A percentile compares a stretch with the other conserved stretches of the same genome.
These are phyloP conservation scores for Neofusicoccum cordaticola DNA, from an alignment of 2,329 filamentous ascomycete genomes.

Conservation along the genomic window DNA sequence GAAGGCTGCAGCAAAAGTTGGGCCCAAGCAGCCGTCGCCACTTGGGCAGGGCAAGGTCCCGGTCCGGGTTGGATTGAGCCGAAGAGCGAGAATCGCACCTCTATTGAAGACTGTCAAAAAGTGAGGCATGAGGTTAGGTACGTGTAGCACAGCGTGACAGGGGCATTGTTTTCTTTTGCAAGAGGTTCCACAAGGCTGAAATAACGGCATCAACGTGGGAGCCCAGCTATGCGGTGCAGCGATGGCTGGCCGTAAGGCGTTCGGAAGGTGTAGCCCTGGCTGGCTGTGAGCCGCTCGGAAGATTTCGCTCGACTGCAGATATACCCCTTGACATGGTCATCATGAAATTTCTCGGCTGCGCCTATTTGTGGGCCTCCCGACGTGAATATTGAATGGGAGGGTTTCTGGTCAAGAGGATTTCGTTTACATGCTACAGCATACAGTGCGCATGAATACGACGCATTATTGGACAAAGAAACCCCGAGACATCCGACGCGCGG, in stretches of 20 bases:
- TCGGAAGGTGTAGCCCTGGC: neutral
- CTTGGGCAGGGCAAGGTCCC: constrained; percentile 38
- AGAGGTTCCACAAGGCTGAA: neutral
- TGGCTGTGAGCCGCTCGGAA: neutral
- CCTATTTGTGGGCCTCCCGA: neutral
- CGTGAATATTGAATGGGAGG: neutral
- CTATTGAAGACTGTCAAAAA: constrained; percentile 48
- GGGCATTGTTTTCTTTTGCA: neutral
- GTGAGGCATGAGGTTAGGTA: constrained; percentile 24
- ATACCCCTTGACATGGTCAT: neutral
- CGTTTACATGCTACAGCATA: constrained; percentile 10
- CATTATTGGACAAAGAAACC: neutral
- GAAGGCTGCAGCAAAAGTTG: constrained; percentile 19
- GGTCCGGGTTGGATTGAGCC: constrained; percentile 50
- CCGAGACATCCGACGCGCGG: neutral
- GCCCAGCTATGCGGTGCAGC: neutral
- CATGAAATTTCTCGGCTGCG: neutral
- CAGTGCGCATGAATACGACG: neutral
- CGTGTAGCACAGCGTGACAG: neutral
- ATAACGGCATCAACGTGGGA: neutral
- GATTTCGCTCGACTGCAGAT: neutral
- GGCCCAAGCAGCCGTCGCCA: constrained; percentile 23
- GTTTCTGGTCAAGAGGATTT: neutral
- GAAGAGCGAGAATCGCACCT: constrained; percentile 47
- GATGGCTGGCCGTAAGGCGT: neutral